phyloP scores from a whole-genome alignment of 768 basidiomycete genomes.

The Tylopilus sp. region DNA sequence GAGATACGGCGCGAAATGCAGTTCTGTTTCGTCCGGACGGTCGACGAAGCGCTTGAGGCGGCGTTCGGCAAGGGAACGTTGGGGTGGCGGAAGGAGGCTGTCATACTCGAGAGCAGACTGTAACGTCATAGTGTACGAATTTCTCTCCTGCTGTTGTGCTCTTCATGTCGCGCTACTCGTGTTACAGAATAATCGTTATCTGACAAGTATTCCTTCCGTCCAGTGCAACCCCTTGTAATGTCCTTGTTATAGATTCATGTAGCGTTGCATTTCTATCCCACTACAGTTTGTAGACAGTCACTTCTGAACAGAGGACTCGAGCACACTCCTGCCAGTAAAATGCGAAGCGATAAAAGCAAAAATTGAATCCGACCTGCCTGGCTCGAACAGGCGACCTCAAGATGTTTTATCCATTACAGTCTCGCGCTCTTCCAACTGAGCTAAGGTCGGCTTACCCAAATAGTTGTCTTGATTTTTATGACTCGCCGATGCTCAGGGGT shows the following conservation, averaged over 20 bases:
- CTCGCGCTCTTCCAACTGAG: slow-evolving; percentile 52
- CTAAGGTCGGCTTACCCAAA: slow-evolving; percentile 20
- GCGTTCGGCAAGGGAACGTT: slow-evolving; percentile 74
- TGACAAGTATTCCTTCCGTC: too few relatives aligned
- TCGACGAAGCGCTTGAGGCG: slow-evolving; percentile 77
- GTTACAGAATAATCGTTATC: too few relatives aligned
- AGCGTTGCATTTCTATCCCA: not conserved
- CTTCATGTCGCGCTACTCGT: not conserved
- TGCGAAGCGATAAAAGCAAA: too few relatives aligned
- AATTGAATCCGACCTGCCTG: slow-evolving; percentile 48
- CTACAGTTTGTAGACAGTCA: too few relatives aligned
- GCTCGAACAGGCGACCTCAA: slow-evolving; percentile 62
- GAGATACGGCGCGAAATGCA: slow-evolving; percentile 74
- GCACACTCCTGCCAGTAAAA: too few relatives aligned
- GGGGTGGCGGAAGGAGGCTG: slow-evolving; percentile 55
- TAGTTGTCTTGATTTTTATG: rapidly evolving
- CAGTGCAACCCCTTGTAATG: too few relatives aligned
- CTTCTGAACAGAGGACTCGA: too few relatives aligned
- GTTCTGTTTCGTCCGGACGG: slow-evolving; percentile 76
- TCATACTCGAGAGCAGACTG: slow-evolving; percentile 53
- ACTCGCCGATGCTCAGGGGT: too few relatives aligned
- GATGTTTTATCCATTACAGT: slow-evolving; percentile 42
- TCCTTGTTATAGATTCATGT: not conserved
- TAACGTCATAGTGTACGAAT: slow-evolving; percentile 19
- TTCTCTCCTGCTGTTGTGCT: not conserved